These are phyloP conservation scores for Fusarium mangiferae DNA, from an alignment of 2,329 filamentous ascomycete species.

Conservation along the genomic window DNA sequence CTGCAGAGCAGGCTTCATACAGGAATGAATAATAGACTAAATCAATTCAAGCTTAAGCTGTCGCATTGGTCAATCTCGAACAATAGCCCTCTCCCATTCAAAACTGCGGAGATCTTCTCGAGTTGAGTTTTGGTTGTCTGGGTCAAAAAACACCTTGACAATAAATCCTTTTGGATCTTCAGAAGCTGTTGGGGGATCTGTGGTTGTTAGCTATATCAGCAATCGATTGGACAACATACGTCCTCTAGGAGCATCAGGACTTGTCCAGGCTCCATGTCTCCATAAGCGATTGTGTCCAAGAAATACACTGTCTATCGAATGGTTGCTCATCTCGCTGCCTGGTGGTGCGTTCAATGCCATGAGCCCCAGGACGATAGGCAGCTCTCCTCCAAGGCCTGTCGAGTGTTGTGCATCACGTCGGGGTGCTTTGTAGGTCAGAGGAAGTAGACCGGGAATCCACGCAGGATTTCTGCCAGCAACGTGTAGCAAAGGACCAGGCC, in stretches of 20 bases:
- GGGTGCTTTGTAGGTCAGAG: constrained; percentile 44
- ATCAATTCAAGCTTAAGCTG: constrained; percentile 23
- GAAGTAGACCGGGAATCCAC: constrained; percentile 55
- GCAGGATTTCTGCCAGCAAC: constrained; percentile 46
- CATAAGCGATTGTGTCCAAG: constrained; percentile 37
- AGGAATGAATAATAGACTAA: constrained; percentile 44
- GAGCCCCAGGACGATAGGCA: constrained; percentile 53
- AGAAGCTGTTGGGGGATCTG: constrained; percentile 40
- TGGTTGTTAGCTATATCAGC: background rate
- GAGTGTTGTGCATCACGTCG: constrained; percentile 30
- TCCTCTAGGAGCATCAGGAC: constrained; percentile 31
- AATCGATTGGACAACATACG: constrained; percentile 38
- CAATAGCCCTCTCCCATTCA: constrained; percentile 41
- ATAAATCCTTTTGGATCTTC: constrained; percentile 49
- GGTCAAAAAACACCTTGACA: constrained; percentile 48
- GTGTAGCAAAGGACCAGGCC: constrained; percentile 37
- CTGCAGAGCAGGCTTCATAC: constrained; percentile 36
- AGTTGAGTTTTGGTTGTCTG: constrained; percentile 45
- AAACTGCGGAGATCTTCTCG: constrained; percentile 37
- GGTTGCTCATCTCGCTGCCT: background rate
- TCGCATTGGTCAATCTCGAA: constrained; percentile 32
- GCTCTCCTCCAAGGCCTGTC: constrained; percentile 50
- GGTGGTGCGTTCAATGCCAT: constrained; percentile 49
- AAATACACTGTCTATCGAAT: constrained; percentile 39
- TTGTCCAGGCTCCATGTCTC: constrained; percentile 43